phyloP scores from a whole-genome alignment of 139 green algal genomes.

The Closterium sp. region DNA sequence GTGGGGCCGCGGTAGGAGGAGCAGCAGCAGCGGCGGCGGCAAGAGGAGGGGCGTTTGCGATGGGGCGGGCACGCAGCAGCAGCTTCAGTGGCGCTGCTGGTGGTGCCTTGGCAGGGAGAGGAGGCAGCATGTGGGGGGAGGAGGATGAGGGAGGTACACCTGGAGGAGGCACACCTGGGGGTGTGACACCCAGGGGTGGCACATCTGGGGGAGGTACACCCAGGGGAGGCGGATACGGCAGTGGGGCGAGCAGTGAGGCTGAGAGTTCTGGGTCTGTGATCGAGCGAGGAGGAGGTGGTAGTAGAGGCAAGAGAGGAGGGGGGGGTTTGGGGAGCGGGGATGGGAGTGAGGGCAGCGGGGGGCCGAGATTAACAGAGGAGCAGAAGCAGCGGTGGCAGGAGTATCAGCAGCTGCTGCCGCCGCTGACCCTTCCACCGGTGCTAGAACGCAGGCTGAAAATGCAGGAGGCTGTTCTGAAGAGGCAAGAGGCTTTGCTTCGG shows the following conservation, averaged over 20 bases:
- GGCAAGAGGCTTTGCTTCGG: neutral
- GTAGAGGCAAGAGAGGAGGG: neutral
- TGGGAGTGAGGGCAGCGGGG: neutral
- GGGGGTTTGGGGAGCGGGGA: neutral
- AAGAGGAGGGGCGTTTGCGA: neutral
- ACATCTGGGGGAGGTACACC: neutral
- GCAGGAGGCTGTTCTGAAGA: neutral
- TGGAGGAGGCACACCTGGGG: neutral
- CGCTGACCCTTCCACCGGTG: neutral
- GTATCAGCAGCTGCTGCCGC: neutral
- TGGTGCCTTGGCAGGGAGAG: neutral
- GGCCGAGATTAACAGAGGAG: neutral
- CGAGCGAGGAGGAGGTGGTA: neutral
- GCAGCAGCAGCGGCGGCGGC: neutral
- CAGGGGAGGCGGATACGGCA: neutral
- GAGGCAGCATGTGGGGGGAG: neutral
- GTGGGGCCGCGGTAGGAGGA: neutral
- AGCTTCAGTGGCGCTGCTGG: neutral
- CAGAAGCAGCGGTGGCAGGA: neutral
- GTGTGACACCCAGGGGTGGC: no score
- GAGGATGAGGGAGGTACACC: neutral
- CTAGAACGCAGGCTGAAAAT: neutral
- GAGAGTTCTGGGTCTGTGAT: neutral
- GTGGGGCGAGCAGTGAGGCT: neutral
- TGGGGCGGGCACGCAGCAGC: neutral